Base-by-base conservation (phyloP, 345 rosid genomes). In the Populus nigra region DNA sequence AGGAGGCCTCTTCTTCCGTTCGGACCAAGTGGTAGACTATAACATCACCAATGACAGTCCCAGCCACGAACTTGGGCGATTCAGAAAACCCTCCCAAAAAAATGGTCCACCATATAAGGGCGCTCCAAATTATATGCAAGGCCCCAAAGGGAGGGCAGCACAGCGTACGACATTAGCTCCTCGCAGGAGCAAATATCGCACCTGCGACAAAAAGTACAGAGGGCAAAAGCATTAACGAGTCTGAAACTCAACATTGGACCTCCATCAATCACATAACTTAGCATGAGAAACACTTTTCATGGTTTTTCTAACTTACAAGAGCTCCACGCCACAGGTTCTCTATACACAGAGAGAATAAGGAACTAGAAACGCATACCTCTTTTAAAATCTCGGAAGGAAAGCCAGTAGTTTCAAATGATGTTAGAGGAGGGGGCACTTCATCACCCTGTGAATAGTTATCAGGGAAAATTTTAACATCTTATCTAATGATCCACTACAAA, bases 151-250 rank as follows among this genome's bases (percentile, higher is more conserved):
- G 82, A 89, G 88, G 94, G 87, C 90, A 85, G 90, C 90, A 88
- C 96, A 94, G 97, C 83, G 97, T 92, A 96, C 97, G 98, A 96
- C 97, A 96, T 96, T 91, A 84, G 97, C 99, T 92, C 99, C 92
- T 82, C 86, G 88, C 77, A 81, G 96, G 92, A 90, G 96, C 93
- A 89, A 96, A 96, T 92, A 94, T 96, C 97, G 99, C 97, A 92
- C 92, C 98, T 92, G 93, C 90, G 97, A 87, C 89, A 90, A 95
- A 90, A 93, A 89, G 92, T 90, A 88, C 89, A 90, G 89, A 86
- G 82, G 90, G 83, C 79, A 89, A 83, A 90, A 84, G 84, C 86
- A 88, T 88, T 80, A 92, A 90, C 85, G 88, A 86, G 86, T 81
- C 86, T 88, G 86, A 86, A 78, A 75, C 88, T 86, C 78, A 85